Percentiles rank a stretch among this genome's conserved stretches.
These are phyloP conservation scores for Ustilago shanxiensis DNA, from an alignment of 1,284 basidiomycete genomes.

Conservation along the genomic window DNA sequence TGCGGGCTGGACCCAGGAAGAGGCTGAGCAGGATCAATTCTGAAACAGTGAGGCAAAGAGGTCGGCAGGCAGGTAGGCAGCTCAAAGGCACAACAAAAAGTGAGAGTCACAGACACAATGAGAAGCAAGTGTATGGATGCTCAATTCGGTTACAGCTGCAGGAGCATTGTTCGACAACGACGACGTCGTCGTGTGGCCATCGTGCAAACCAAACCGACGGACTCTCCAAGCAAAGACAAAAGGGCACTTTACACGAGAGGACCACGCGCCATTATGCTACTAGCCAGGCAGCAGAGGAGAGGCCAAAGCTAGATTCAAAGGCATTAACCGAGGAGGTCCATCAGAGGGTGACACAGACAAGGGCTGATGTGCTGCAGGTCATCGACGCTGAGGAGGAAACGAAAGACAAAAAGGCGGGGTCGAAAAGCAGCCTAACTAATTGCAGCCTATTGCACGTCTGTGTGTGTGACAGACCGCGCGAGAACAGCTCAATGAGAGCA, in stretches of 20 bases:
- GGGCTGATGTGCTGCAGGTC: not conserved
- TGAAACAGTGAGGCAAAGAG: constrained; percentile 1
- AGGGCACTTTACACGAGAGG: constrained; percentile 2
- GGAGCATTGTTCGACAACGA: constrained; percentile 3
- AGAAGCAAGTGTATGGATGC: not conserved
- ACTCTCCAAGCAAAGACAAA: not conserved
- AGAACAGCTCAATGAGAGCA: not conserved
- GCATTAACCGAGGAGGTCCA: constrained; percentile 5
- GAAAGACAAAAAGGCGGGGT: constrained; percentile 19
- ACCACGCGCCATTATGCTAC: not conserved
- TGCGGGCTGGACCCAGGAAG: not conserved
- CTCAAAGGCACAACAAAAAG: not conserved
- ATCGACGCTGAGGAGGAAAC: too few relatives aligned
- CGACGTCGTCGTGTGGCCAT: not conserved
- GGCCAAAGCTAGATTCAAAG: constrained; percentile 3
- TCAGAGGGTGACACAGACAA: constrained; percentile 4
- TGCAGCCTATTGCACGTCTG: not conserved
- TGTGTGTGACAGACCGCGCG: not conserved
- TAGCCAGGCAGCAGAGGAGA: not conserved
- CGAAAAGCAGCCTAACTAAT: constrained; percentile 15
- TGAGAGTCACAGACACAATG: not conserved
- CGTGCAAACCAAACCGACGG: not conserved
- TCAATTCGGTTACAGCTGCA: not conserved
- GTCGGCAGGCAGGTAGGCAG: too few relatives aligned
- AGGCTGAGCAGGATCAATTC: not conserved